Evolutionary conservation across 345 rosid species (phyloP).

Genomic region (Salix brachista): DNA sequence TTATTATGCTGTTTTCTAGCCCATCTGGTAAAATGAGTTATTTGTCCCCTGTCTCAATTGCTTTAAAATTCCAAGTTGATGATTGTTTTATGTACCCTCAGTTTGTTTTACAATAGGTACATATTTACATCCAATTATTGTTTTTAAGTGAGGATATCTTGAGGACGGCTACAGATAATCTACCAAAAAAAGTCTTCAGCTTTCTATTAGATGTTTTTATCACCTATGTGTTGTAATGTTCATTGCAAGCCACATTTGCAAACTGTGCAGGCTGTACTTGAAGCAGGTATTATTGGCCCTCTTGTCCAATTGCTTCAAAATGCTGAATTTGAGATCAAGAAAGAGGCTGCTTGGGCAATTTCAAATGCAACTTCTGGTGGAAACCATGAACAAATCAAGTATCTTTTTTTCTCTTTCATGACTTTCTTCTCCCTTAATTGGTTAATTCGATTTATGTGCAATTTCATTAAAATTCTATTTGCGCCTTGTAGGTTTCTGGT

Average conservation of each 20-base stretch:
- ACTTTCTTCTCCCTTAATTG: not conserved
- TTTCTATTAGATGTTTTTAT: not conserved
- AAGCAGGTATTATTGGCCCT: conserved; percentile 20
- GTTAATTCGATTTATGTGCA: not conserved
- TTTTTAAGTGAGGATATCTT: not conserved
- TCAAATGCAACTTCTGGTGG: conserved; percentile 32
- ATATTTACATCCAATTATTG: not conserved
- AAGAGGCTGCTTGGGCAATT: conserved; percentile 31
- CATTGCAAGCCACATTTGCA: not conserved
- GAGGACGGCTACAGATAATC: not conserved
- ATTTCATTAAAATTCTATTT: not conserved
- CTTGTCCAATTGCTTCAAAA: conserved; percentile 22
- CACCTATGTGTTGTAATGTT: not conserved
- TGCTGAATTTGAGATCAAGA: conserved; percentile 31
- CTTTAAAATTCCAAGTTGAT: conserved; percentile 9
- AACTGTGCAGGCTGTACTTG: conserved; percentile 21
- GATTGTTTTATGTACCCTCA: not conserved
- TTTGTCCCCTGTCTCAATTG: conserved; percentile 3
- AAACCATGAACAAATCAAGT: conserved; percentile 27
- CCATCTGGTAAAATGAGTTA: not conserved
- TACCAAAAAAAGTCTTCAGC: not conserved
- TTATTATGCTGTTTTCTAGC: not conserved
- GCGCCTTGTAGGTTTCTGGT: conserved; percentile 18
- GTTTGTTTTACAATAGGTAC: not conserved
- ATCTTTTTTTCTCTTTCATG: not conserved